A percentile compares a stretch with the other conserved stretches of the same genome.
phyloP scores from a whole-genome alignment of 2,329 filamentous ascomycete genomes.

The Emericellopsis atlantica region DNA sequence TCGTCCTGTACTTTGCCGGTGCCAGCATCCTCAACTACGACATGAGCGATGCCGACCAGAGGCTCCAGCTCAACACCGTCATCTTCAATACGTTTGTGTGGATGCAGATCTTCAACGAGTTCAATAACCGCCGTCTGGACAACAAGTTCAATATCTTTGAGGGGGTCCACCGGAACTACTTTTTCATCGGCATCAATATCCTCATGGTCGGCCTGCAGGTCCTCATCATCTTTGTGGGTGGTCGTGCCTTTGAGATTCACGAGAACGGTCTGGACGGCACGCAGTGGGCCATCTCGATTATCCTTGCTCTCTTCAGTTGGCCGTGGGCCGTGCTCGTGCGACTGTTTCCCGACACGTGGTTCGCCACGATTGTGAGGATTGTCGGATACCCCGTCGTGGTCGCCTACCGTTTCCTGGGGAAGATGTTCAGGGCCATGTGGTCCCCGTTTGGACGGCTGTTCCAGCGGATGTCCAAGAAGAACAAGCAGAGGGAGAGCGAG shows the following conservation, averaged over 20 bases:
- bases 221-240: constrained; percentile 44
- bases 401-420: background rate
- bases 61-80: constrained; percentile 41
- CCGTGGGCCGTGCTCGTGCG: constrained; percentile 37
- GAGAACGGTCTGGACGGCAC: constrained; percentile 19
- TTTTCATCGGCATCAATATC: constrained; percentile 43
- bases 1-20: constrained; percentile 49
- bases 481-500: background rate
- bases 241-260: constrained; percentile 37
- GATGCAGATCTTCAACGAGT: constrained; percentile 62
- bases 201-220: constrained; percentile 46
- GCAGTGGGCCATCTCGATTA: constrained; percentile 42
- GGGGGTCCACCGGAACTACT: constrained; percentile 39
- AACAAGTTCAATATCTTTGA: constrained; percentile 50
- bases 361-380: constrained; percentile 7
- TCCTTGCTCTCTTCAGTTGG: constrained; percentile 31
- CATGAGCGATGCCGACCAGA: constrained; percentile 19
- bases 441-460: background rate
- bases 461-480: background rate
- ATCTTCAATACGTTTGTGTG: constrained; percentile 62
- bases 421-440: background rate
- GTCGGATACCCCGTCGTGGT: background rate
- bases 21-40: constrained; percentile 39
- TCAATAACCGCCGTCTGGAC: constrained; percentile 51
- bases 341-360: constrained; percentile 33